phyloP scores from a whole-genome alignment of 116 monocot species.

The Cymodocea nodosa region DNA sequence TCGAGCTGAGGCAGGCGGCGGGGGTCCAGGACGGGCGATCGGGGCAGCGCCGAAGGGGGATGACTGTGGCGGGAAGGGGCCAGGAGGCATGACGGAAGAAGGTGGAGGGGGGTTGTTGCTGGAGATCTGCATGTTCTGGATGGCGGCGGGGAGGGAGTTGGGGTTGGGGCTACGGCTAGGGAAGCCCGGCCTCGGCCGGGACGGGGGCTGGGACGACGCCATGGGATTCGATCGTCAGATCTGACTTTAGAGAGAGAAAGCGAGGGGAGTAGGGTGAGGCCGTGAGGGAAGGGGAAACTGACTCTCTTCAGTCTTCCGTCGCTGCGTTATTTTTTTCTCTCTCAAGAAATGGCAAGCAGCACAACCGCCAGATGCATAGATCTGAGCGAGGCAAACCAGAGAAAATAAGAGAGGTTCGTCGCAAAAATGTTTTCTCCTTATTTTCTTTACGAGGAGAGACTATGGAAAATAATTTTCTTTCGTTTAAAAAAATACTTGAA shows the following conservation, averaged over 20 bases:
- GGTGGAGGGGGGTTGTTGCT: constrained; percentile 14
- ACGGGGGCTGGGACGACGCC: constrained; percentile 17
- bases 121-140: constrained; percentile 42
- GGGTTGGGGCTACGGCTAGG: constrained; percentile 15
- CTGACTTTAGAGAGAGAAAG: not conserved
- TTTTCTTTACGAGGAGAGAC: too few relatives aligned
- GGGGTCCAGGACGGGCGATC: constrained; percentile 8
- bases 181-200: constrained; percentile 3
- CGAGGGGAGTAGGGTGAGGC: not conserved
- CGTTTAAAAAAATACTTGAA: too few relatives aligned
- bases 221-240: not conserved
- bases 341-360: too few relatives aligned
- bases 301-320: too few relatives aligned
- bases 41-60: not conserved
- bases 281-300: too few relatives aligned
- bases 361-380: too few relatives aligned
- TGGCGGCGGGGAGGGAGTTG: constrained; percentile 14
- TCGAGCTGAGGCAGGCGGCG: constrained; percentile 6
- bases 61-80: constrained; percentile 3
- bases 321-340: too few relatives aligned
- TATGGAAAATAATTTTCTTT: too few relatives aligned
- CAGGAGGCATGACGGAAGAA: not conserved
- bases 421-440: too few relatives aligned
- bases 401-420: too few relatives aligned
- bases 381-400: too few relatives aligned